These are phyloP conservation scores for Geotrichum fermentans DNA, from an alignment of 1,139 yeast genomes.

Conservation along the genomic window DNA sequence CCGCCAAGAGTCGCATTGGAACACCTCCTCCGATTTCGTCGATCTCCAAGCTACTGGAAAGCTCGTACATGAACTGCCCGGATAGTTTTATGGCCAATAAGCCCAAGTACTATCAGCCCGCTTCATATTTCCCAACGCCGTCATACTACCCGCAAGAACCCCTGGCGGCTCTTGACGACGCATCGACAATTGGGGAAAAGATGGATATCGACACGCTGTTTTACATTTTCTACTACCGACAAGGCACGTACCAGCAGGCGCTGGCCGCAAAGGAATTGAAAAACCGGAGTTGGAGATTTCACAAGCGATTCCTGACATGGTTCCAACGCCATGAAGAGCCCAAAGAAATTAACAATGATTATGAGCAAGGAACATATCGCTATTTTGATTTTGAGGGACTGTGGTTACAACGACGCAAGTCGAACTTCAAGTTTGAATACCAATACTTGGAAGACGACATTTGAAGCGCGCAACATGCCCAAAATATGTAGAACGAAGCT, in stretches of 20 bases:
- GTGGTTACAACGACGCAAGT: slow-evolving; percentile 81
- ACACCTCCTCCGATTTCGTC: slow-evolving; percentile 54
- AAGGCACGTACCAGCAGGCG: slow-evolving; percentile 65
- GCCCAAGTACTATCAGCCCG: slow-evolving; percentile 69
- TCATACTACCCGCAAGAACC: slow-evolving; percentile 92
- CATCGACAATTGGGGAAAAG: slow-evolving; percentile 54
- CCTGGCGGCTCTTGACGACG: slow-evolving; percentile 40
- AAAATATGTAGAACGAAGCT: neutral
- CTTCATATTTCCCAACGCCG: slow-evolving; percentile 86
- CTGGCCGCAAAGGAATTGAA: slow-evolving; percentile 80
- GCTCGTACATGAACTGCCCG: slow-evolving; percentile 81
- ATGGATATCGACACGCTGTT: slow-evolving; percentile 86
- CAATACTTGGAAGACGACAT: slow-evolving; percentile 43
- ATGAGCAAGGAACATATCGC: slow-evolving; percentile 59
- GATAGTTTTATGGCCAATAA: slow-evolving; percentile 88
- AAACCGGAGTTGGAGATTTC: slow-evolving; percentile 83
- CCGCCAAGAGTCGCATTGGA: slow-evolving; percentile 43
- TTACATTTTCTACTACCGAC: slow-evolving; percentile 82
- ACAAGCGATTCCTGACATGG: slow-evolving; percentile 77
- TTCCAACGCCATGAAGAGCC: slow-evolving; percentile 62
- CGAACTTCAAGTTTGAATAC: slow-evolving; percentile 56
- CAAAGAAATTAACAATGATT: slow-evolving; percentile 42
- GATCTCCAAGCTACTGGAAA: slow-evolving; percentile 59
- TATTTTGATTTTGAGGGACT: slow-evolving; percentile 87
- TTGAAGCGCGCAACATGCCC: slow-evolving; percentile 14